A percentile compares a stretch with the other conserved stretches of the same genome.
Evolutionary conservation across 371 early-diverging fungal species (phyloP).

Genomic region (Zopfochytrium polystomum): DNA sequence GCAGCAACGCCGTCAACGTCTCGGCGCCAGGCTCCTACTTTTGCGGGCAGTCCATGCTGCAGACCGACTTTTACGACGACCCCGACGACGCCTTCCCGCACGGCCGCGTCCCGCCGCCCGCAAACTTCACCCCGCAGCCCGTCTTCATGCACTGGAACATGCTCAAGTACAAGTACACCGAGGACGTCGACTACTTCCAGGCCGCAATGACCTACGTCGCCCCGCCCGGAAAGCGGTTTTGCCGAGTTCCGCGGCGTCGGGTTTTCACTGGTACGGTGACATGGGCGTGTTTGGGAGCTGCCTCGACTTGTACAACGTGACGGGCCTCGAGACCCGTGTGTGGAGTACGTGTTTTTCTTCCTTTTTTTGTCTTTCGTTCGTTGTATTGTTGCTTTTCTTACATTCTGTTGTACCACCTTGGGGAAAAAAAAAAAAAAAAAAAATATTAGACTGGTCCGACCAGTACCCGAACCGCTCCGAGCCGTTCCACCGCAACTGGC

Average conservation of each 20-base stretch:
- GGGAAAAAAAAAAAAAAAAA: no score
- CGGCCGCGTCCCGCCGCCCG: no score
- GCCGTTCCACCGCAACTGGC: neutral
- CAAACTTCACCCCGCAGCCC: constrained; percentile 8
- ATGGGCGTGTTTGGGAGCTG: neutral
- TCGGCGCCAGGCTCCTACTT: neutral
- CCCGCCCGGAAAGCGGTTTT: constrained; percentile 1
- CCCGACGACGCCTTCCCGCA: neutral
- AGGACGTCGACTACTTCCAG: constrained; percentile 12
- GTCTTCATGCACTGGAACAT: constrained; percentile 16
- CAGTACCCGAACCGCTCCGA: neutral
- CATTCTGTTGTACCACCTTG: no score
- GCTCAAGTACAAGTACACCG: constrained; percentile 3
- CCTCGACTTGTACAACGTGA: neutral
- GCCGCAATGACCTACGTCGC: neutral
- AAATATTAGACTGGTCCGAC: neutral
- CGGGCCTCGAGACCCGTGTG: neutral
- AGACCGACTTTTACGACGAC: constrained; percentile 15
- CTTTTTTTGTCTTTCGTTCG: neutral
- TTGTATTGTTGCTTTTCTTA: neutral
- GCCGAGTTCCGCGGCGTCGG: no score
- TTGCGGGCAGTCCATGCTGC: constrained; percentile 21
- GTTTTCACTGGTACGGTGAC: neutral
- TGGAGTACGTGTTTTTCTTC: neutral
- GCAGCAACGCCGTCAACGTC: neutral